Evolutionary conservation across 371 early-diverging fungal genomes (phyloP).

Genomic region (Blastocladiella emersonii): DNA sequence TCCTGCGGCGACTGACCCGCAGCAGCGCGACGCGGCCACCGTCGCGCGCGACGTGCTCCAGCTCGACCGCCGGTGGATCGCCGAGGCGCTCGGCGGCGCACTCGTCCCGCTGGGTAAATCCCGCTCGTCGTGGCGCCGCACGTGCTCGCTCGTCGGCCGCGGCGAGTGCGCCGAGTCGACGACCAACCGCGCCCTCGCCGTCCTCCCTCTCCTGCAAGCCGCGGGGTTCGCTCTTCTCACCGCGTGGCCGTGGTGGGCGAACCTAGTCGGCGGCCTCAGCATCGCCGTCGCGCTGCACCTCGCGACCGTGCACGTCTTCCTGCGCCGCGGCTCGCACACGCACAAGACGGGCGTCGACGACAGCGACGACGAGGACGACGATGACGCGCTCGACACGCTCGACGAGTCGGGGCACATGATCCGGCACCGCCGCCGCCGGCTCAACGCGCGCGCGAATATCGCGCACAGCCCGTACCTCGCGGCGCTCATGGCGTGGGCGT

Average conservation of each 20-base stretch:
- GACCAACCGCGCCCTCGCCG: too few relatives aligned
- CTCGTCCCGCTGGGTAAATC: too few relatives aligned
- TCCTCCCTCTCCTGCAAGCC: too few relatives aligned
- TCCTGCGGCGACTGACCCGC: background rate
- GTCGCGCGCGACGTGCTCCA: background rate
- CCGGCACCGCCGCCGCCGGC: too few relatives aligned
- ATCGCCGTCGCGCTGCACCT: background rate
- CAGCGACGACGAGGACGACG: background rate
- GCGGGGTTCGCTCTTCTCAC: too few relatives aligned
- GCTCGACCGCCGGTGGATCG: background rate
- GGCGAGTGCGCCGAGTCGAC: too few relatives aligned
- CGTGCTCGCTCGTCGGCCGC: too few relatives aligned
- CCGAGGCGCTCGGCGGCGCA: too few relatives aligned
- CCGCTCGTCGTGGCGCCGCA: too few relatives aligned
- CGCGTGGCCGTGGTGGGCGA: background rate
- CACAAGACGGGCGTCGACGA: background rate
- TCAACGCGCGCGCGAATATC: constrained; percentile 13
- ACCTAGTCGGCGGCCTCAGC: background rate
- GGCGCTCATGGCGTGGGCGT: constrained; percentile 68
- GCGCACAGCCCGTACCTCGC: constrained; percentile 67
- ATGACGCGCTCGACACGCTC: background rate
- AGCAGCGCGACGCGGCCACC: background rate
- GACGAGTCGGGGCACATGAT: constrained; percentile 5
- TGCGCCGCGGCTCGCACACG: too few relatives aligned
- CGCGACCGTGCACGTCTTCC: background rate